A percentile compares a stretch with the other conserved stretches of the same genome.
Conservation (phyloP, 2,329 filamentous ascomycete genomes). For the Penicillium sp. region DNA sequence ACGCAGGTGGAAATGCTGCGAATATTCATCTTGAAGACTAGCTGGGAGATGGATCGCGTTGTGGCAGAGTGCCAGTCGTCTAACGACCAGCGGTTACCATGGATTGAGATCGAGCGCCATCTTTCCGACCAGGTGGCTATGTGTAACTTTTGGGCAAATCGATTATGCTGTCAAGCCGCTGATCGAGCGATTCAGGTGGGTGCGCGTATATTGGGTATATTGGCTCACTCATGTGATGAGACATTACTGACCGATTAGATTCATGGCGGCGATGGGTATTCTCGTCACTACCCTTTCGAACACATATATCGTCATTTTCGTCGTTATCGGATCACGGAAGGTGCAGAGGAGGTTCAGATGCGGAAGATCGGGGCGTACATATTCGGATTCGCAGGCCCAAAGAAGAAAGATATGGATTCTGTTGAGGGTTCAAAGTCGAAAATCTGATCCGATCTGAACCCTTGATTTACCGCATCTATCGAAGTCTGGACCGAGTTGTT, state of each 20-base stretch:
- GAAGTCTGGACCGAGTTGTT: neutral
- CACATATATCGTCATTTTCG: slow-evolving; percentile 66
- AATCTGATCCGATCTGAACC: slow-evolving; percentile 7
- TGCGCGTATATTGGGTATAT: slow-evolving; percentile 12
- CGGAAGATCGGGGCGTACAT: slow-evolving; percentile 61
- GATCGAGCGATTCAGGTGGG: slow-evolving; percentile 60
- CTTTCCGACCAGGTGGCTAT: slow-evolving; percentile 63
- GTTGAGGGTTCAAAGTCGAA: slow-evolving; percentile 9
- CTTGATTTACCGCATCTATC: neutral
- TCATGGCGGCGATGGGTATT: slow-evolving; percentile 60
- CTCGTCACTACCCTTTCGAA: slow-evolving; percentile 60
- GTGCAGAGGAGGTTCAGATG: slow-evolving; percentile 66
- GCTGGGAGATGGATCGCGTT: slow-evolving; percentile 58
- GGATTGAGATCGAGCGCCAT: slow-evolving; percentile 56
- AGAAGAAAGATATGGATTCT: slow-evolving; percentile 12
- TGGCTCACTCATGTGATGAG: neutral
- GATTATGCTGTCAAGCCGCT: slow-evolving; percentile 59
- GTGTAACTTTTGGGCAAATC: slow-evolving; percentile 66
- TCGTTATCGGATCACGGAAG: slow-evolving; percentile 63
- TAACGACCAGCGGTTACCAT: slow-evolving; percentile 32
- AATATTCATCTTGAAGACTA: slow-evolving; percentile 61
- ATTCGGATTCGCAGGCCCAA: slow-evolving; percentile 48
- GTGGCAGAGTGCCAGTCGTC: slow-evolving; percentile 33
- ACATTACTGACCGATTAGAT: slow-evolving; percentile 30
- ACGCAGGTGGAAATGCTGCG: slow-evolving; percentile 64